phyloP scores from a whole-genome alignment of 345 rosid species.

The Camelina sativa region DNA sequence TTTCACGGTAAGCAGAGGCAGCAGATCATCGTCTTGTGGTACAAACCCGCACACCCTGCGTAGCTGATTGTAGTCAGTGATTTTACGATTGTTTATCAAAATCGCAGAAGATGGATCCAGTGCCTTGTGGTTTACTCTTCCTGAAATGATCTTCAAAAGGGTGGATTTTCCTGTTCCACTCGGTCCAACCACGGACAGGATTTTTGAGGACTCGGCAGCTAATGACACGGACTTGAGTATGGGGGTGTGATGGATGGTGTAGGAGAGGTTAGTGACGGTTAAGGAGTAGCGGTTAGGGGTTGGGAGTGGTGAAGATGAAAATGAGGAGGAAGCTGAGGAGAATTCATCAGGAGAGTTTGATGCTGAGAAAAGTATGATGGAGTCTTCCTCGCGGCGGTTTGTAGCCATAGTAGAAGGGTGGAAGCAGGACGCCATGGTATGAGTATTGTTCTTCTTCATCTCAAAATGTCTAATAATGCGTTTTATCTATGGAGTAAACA shows the following conservation, averaged over 20 bases:
- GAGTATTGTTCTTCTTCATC: conserved; percentile 9
- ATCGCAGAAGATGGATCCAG: conserved; percentile 58
- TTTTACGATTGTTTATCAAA: conserved; percentile 46
- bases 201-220: conserved; percentile 62
- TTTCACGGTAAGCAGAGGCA: conserved; percentile 81
- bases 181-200: conserved; percentile 80
- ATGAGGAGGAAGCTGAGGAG: conserved; percentile 72
- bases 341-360: conserved; percentile 65
- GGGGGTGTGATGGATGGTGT: conserved; percentile 45
- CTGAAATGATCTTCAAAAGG: conserved; percentile 71
- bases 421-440: conserved; percentile 61
- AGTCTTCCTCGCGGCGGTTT: conserved; percentile 64
- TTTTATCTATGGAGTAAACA: not conserved
- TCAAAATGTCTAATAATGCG: not conserved
- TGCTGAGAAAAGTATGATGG: conserved; percentile 64
- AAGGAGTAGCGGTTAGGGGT: conserved; percentile 41
- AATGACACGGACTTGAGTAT: conserved; percentile 75
- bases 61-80: conserved; percentile 53
- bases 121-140: conserved; percentile 60
- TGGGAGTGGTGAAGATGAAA: conserved; percentile 53
- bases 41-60: conserved; percentile 82
- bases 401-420: conserved; percentile 36
- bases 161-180: conserved; percentile 92
- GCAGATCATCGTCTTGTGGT: conserved; percentile 78
- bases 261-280: conserved; percentile 64